Conservation (phyloP, 306 rosid species). For the Datisca glomerata region DNA sequence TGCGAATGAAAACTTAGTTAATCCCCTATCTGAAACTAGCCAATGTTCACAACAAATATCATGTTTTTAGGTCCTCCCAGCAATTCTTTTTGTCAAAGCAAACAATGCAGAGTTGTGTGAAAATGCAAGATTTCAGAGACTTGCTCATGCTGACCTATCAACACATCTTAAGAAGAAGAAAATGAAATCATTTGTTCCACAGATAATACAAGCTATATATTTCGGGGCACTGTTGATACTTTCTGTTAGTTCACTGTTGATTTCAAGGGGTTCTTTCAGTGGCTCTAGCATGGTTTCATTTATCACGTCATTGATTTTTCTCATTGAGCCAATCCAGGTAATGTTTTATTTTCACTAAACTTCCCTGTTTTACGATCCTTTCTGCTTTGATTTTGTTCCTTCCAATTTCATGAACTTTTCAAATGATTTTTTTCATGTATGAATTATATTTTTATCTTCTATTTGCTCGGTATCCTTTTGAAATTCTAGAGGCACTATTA, state of each 20-base stretch:
- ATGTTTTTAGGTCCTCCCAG: conserved; percentile 61
- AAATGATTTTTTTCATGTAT: background rate
- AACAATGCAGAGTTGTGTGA: conserved; percentile 61
- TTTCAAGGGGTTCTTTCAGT: conserved; percentile 47
- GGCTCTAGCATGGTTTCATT: conserved; percentile 52
- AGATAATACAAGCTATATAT: conserved; percentile 52
- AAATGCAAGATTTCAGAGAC: conserved; percentile 55
- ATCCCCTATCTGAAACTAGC: too few species aligned
- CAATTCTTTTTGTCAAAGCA: conserved; percentile 77
- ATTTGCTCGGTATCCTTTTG: background rate
- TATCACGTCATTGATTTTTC: conserved; percentile 57
- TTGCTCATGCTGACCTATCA: conserved; percentile 46
- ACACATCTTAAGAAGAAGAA: conserved; percentile 55
- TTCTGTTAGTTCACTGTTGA: conserved; percentile 42
- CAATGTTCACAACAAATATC: too few species aligned
- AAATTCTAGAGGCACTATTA: conserved; percentile 1
- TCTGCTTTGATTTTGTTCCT: too few species aligned
- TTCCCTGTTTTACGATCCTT: background rate
- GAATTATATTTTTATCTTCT: background rate
- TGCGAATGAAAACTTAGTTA: too few species aligned
- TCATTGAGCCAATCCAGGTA: conserved; percentile 87
- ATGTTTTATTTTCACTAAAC: conserved; percentile 6
- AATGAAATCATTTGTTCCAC: conserved; percentile 87
- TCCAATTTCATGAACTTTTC: too few species aligned
- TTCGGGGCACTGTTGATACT: conserved; percentile 41